Percentiles rank a stretch among this genome's conserved stretches.
Evolutionary conservation across 371 early-diverging fungal species (phyloP).

Genomic region (Mortierella sp.): DNA sequence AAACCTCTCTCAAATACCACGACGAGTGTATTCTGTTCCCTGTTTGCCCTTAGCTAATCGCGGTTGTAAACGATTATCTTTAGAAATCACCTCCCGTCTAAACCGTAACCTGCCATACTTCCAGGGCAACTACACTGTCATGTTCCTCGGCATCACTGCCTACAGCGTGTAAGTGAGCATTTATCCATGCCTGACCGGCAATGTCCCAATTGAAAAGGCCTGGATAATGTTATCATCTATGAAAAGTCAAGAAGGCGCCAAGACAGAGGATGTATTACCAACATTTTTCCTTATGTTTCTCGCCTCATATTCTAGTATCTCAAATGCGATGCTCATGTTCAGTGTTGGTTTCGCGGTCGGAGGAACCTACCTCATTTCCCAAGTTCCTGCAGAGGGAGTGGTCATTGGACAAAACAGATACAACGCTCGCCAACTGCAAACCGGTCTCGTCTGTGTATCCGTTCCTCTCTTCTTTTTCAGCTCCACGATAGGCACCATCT

Average conservation of each 20-base stretch:
- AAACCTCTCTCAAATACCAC: background rate
- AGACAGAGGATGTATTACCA: too few species aligned
- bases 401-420: slow-evolving; percentile 61
- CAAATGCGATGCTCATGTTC: slow-evolving; percentile 71
- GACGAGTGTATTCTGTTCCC: background rate
- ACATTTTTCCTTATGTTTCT: background rate
- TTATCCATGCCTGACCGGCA: background rate
- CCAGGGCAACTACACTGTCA: slow-evolving; percentile 73
- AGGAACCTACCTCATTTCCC: slow-evolving; percentile 70
- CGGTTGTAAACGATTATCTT: slow-evolving; percentile 2
- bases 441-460: slow-evolving; percentile 64
- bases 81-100: slow-evolving; percentile 52
- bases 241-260: too few species aligned
- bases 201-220: too few species aligned
- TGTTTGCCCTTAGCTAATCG: background rate
- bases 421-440: slow-evolving; percentile 69
- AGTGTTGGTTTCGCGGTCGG: slow-evolving; percentile 68
- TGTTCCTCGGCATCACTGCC: slow-evolving; percentile 68
- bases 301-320: slow-evolving; percentile 58
- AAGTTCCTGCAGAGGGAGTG: slow-evolving; percentile 65
- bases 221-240: too few species aligned
- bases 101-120: slow-evolving; percentile 74
- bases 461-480: slow-evolving; percentile 73
- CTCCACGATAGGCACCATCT: slow-evolving; percentile 75
- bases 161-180: slow-evolving; percentile 70